A percentile compares a stretch with the other conserved stretches of the same genome.
These are phyloP conservation scores for Penicillium brasilianum DNA, from an alignment of 2,329 filamentous ascomycete genomes.

Conservation along the genomic window DNA sequence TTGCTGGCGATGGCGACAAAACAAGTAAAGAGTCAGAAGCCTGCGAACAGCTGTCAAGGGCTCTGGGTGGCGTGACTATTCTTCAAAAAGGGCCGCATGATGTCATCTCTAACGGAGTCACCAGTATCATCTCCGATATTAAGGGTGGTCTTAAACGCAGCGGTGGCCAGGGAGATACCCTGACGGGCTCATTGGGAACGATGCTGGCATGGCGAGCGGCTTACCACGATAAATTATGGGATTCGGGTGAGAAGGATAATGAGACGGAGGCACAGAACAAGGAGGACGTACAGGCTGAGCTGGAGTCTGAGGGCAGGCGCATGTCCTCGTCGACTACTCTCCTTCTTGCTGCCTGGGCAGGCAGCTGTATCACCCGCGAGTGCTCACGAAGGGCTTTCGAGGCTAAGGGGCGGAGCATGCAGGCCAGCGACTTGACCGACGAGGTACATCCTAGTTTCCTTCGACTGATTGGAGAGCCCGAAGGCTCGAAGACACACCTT, in stretches of 20 bases:
- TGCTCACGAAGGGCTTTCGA: slow-evolving; percentile 86
- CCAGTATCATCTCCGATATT: slow-evolving; percentile 76
- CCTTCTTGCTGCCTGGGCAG: slow-evolving; percentile 81
- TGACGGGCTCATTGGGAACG: slow-evolving; percentile 88
- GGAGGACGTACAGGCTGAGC: slow-evolving; percentile 47
- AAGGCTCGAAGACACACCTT: slow-evolving; percentile 46
- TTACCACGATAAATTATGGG: slow-evolving; percentile 85
- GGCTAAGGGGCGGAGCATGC: slow-evolving; percentile 83
- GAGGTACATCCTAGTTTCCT: slow-evolving; percentile 84
- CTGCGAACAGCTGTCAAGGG: slow-evolving; percentile 71
- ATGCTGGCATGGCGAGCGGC: slow-evolving; percentile 86
- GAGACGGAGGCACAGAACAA: slow-evolving; percentile 41
- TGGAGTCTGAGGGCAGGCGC: slow-evolving; percentile 56
- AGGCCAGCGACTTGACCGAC: slow-evolving; percentile 91
- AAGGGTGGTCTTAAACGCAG: slow-evolving; percentile 85
- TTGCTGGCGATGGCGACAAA: slow-evolving; percentile 45
- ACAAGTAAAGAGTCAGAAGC: slow-evolving; percentile 61
- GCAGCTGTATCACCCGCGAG: slow-evolving; percentile 85
- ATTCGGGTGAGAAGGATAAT: slow-evolving; percentile 45
- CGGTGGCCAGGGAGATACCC: slow-evolving; percentile 92
- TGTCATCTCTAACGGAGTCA: slow-evolving; percentile 78
- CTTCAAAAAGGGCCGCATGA: slow-evolving; percentile 87
- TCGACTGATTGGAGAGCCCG: slow-evolving; percentile 76
- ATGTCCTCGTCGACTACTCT: slow-evolving; percentile 66
- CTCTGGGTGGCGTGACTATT: slow-evolving; percentile 85